Evolutionary conservation across 2,329 filamentous ascomycete genomes (phyloP).

Genomic region (Ascochyta fabae): DNA sequence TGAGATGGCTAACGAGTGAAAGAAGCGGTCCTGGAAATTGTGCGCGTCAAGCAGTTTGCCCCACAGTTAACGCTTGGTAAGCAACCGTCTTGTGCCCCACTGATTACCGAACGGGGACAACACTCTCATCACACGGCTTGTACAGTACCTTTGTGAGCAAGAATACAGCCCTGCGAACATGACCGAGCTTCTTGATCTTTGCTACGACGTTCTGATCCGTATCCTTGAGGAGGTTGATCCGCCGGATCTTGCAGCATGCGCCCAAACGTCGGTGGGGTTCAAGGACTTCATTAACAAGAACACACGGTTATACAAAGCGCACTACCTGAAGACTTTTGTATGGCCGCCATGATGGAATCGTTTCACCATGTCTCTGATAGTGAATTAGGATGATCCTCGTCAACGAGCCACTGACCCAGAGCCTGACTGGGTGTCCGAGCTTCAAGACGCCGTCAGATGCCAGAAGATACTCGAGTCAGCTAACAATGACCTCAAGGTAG

Average conservation of each 20-base stretch:
- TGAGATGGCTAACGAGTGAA: not conserved
- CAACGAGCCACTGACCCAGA: slow-evolving; percentile 33
- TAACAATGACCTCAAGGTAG: slow-evolving; percentile 50
- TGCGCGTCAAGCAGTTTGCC: not conserved
- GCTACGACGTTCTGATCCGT: slow-evolving; percentile 45
- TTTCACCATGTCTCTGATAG: slow-evolving; percentile 14
- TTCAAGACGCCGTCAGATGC: slow-evolving; percentile 40
- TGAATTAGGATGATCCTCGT: slow-evolving; percentile 49
- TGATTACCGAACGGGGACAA: slow-evolving; percentile 2
- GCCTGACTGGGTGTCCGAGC: slow-evolving; percentile 38
- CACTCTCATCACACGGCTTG: not conserved
- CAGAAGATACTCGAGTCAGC: slow-evolving; percentile 56
- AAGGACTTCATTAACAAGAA: slow-evolving; percentile 65
- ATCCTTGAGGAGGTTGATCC: slow-evolving; percentile 44
- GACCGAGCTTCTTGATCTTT: slow-evolving; percentile 45
- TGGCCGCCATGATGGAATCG: slow-evolving; percentile 18
- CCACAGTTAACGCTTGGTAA: slow-evolving; percentile 12
- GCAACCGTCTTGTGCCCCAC: slow-evolving; percentile 13
- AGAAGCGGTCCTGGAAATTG: not conserved
- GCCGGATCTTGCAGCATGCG: slow-evolving; percentile 40
- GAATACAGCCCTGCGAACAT: slow-evolving; percentile 8
- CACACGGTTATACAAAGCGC: slow-evolving; percentile 63
- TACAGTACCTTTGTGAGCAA: not conserved
- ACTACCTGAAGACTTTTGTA: slow-evolving; percentile 67
- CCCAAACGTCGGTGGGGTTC: slow-evolving; percentile 50